Evolutionary conservation across 2,329 filamentous ascomycete genomes (phyloP).

Genomic region (Penicillium sp.): DNA sequence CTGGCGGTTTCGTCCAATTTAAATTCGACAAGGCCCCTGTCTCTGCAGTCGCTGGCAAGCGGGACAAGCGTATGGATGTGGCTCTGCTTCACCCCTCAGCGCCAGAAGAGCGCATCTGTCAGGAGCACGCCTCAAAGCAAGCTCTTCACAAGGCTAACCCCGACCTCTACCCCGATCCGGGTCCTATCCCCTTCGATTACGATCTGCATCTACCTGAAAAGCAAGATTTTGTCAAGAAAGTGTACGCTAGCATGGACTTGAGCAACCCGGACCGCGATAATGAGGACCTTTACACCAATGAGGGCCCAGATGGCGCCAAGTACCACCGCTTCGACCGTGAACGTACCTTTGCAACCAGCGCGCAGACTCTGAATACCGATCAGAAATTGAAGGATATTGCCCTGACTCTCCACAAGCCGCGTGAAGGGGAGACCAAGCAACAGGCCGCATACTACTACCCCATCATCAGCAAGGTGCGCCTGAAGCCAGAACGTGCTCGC

Average conservation of each 20-base stretch:
- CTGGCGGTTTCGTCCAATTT: conserved; percentile 64
- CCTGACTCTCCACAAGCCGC: conserved; percentile 63
- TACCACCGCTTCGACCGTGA: conserved; percentile 63
- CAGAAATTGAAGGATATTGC: conserved; percentile 64
- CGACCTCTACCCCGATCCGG: conserved; percentile 56
- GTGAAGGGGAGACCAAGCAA: conserved; percentile 43
- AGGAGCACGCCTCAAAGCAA: conserved; percentile 56
- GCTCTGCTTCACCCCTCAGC: conserved; percentile 61
- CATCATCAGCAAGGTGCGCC: conserved; percentile 61
- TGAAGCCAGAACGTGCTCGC: conserved; percentile 58
- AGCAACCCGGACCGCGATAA: conserved; percentile 61
- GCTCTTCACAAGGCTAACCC: conserved; percentile 58
- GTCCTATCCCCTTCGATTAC: conserved; percentile 63
- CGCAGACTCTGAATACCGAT: conserved; percentile 58
- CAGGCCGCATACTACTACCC: conserved; percentile 69
- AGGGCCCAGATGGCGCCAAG: conserved; percentile 50
- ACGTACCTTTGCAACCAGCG: conserved; percentile 66
- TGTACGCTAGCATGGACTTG: conserved; percentile 63
- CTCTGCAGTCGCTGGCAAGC: conserved; percentile 52
- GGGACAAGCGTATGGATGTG: conserved; percentile 66
- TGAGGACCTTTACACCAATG: conserved; percentile 56
- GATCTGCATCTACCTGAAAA: conserved; percentile 64
- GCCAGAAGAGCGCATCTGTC: conserved; percentile 55
- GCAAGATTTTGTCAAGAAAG: conserved; percentile 53
- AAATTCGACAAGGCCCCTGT: conserved; percentile 68